Evolutionary conservation across 129 eudicot species (phyloP), one percentile per base, ranked within the genome.

Genomic region (Escallonia herrerae): DNA sequence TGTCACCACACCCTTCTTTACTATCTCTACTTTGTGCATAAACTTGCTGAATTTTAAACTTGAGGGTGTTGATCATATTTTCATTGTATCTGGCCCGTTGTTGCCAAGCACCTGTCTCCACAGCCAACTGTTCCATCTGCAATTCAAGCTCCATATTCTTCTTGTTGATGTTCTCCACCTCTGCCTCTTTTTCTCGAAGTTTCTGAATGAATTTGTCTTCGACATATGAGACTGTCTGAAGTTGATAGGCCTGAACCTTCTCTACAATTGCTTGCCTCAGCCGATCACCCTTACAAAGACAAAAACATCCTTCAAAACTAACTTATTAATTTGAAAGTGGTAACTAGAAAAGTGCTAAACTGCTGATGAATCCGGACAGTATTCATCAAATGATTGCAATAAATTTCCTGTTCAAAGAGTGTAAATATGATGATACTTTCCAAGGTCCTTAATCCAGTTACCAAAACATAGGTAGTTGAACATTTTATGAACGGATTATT

Each of bases 1-100:
- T 89, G 64, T 89, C 96, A 40, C 96, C 96, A 62, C 90, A 85
- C 69, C 96, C 96, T 85, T 89, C 96, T 76, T 85, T 89, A 60
- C 94, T 78, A 42, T 85, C 90, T 72, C 84, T 66, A 10, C 90
- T 81, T 54, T 85, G 84, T 3, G 87, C 83, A 52, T 84, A 84
- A 9, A 82, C 82, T 71, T 89, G 94, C 59, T 89, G 87, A 11
- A 89, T 83, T 44, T 78, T 82, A 5, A 75, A 71, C 60, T 77
- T 89, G 3, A 89, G 94, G 57, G 85, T 68, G 78, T 89, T 85
- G 72, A 89, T 77, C 85, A 83, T 72, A 55, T 81, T 85, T 58
- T 89, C 96, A 33, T 77, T 85, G 82, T 85, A 76, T 73, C 74
- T 83, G 54, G 94, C 96, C 42, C 83, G 81, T 55, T 89, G 94